A percentile compares a stretch with the other conserved stretches of the same genome.
These are phyloP conservation scores for Penicillium coprophilum DNA, from an alignment of 495 filamentous ascomycete genomes.

Conservation along the genomic window DNA sequence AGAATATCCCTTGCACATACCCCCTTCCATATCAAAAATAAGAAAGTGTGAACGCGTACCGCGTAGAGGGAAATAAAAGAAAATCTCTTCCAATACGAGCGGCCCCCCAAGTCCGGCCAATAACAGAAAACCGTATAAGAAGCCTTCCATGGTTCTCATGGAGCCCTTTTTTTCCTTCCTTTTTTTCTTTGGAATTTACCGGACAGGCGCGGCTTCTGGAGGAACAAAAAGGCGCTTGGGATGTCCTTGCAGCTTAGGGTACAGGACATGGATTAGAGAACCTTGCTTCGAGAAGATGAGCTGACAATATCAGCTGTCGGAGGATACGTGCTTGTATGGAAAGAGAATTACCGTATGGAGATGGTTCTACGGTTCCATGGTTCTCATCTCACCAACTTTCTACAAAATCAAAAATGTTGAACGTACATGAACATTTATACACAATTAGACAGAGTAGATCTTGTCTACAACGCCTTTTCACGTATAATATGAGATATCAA, in stretches of 20 bases:
- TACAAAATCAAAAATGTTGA: too few species aligned
- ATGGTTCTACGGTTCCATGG: constrained; percentile 8
- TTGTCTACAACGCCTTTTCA: too few species aligned
- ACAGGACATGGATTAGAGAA: constrained; percentile 20
- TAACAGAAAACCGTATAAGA: constrained; percentile 6
- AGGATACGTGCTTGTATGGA: background rate
- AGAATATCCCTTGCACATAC: constrained; percentile 8
- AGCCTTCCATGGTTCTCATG: constrained; percentile 27
- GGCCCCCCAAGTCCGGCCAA: constrained; percentile 22
- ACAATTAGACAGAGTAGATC: too few species aligned
- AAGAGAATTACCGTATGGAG: constrained; percentile 6
- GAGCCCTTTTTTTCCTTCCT: constrained; percentile 5
- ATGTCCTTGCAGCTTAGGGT: constrained; percentile 4
- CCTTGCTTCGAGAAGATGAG: constrained; percentile 27
- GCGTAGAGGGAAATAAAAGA: background rate
- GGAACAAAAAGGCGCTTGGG: background rate
- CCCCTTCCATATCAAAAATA: background rate
- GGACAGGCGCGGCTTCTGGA: constrained; percentile 4
- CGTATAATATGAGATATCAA: background rate
- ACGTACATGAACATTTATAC: too few species aligned
- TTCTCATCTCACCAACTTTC: background rate
- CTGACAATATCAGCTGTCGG: too few species aligned
- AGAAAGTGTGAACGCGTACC: too few species aligned
- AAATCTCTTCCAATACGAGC: constrained; percentile 20
- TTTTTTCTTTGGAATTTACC: background rate